Conservation (phyloP, 2,329 filamentous ascomycete genomes). For the Claviceps maximensis region DNA sequence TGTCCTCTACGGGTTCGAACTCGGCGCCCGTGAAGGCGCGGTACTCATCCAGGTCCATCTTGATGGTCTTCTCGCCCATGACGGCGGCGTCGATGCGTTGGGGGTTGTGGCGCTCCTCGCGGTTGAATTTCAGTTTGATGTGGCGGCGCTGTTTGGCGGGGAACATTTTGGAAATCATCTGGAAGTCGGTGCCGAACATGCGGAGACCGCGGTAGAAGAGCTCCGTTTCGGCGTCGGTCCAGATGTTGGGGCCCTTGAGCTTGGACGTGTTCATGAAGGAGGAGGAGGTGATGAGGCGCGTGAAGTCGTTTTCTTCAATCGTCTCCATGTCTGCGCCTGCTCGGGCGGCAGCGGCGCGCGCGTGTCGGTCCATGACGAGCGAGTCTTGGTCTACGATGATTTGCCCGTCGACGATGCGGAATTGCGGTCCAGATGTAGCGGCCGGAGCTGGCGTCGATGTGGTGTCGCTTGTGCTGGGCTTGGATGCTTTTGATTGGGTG, state of each 20-base stretch:
- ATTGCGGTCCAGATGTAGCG: conserved; percentile 33
- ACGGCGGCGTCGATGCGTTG: conserved; percentile 50
- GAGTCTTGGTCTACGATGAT: conserved; percentile 59
- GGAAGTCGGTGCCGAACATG: conserved; percentile 74
- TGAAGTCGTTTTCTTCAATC: conserved; percentile 69
- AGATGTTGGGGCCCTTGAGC: conserved; percentile 49
- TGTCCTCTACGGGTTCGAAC: conserved; percentile 41
- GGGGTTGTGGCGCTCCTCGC: conserved; percentile 59
- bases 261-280: conserved; percentile 52
- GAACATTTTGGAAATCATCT: conserved; percentile 67
- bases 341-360: conserved; percentile 39
- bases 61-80: conserved; percentile 42
- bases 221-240: conserved; percentile 59
- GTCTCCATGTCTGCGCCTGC: conserved; percentile 42
- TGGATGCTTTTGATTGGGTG: not conserved
- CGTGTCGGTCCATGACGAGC: conserved; percentile 55
- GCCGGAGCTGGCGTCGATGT: conserved; percentile 8
- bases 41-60: conserved; percentile 49
- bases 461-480: conserved; percentile 6
- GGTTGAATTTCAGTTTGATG: conserved; percentile 72
- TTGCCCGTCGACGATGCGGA: conserved; percentile 56
- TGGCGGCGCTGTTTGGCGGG: conserved; percentile 56
- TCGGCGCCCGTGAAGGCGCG: conserved; percentile 37
- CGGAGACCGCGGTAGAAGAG: conserved; percentile 62
- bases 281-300: conserved; percentile 53